phyloP scores from a whole-genome alignment of 805 yeast genomes.

The Metschnikowia koreensis region DNA sequence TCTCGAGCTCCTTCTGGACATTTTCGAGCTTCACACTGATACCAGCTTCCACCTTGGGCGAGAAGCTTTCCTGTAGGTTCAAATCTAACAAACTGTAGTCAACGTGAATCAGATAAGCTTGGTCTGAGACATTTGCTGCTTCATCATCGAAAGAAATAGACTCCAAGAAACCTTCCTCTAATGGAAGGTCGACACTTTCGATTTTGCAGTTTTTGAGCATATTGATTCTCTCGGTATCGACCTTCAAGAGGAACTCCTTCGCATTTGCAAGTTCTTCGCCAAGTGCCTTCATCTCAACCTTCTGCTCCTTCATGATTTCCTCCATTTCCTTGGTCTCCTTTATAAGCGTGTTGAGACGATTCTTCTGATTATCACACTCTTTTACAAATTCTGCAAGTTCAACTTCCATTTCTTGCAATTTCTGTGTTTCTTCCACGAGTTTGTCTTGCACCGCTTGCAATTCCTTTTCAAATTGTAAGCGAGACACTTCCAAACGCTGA shows the following conservation, averaged over 20 bases:
- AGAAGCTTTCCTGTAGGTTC: slow-evolving; percentile 42
- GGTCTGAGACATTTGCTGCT: slow-evolving; percentile 32
- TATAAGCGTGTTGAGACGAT: not conserved
- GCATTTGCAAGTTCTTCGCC: slow-evolving; percentile 36
- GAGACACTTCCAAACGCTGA: slow-evolving; percentile 31
- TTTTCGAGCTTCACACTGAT: slow-evolving; percentile 32
- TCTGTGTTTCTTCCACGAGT: slow-evolving; percentile 15
- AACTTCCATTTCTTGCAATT: slow-evolving; percentile 20
- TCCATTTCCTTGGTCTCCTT: slow-evolving; percentile 4
- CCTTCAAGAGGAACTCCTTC: slow-evolving; percentile 55
- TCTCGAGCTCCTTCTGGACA: slow-evolving; percentile 38
- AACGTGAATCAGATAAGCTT: slow-evolving; percentile 49
- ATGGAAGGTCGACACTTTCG: slow-evolving; percentile 63
- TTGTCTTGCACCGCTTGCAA: slow-evolving; percentile 30
- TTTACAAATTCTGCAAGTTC: slow-evolving; percentile 35
- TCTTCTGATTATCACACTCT: slow-evolving; percentile 17
- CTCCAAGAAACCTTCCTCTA: slow-evolving; percentile 58
- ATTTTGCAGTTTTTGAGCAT: slow-evolving; percentile 71
- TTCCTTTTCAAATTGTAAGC: slow-evolving; percentile 27
- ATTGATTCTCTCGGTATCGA: slow-evolving; percentile 54
- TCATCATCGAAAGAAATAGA: slow-evolving; percentile 59
- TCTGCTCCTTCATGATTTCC: slow-evolving; percentile 33
- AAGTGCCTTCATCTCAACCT: slow-evolving; percentile 27
- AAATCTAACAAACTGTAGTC: slow-evolving; percentile 51
- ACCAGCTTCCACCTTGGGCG: slow-evolving; percentile 38